These are phyloP conservation scores for Saccharomycopsis sp. DNA, from an alignment of 805 yeast genomes.

Conservation along the genomic window DNA sequence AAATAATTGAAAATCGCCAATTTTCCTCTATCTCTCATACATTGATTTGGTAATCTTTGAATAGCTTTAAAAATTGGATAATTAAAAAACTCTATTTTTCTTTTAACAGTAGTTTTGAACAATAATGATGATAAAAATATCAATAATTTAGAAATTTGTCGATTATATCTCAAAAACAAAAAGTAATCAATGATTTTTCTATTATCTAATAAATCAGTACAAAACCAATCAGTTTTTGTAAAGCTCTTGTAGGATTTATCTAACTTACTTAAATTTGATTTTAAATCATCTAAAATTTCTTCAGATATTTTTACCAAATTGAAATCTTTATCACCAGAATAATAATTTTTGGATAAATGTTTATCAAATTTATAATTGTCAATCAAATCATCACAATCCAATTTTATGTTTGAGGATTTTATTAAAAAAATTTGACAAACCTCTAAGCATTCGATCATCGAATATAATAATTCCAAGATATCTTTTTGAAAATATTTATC, in stretches of 20 bases:
- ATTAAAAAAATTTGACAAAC: too few relatives aligned
- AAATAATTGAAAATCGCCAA: conserved; percentile 32
- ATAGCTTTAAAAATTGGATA: conserved; percentile 33
- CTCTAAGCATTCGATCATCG: conserved; percentile 25
- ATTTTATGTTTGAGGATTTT: too few relatives aligned
- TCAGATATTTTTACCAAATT: too few relatives aligned
- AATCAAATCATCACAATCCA: too few relatives aligned
- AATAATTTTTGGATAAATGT: too few relatives aligned
- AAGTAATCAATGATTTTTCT: conserved; percentile 30
- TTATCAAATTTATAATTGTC: too few relatives aligned
- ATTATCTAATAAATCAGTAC: conserved; percentile 27
- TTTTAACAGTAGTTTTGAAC: conserved; percentile 1
- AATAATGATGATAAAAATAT: conserved; percentile 17
- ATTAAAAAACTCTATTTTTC: conserved; percentile 26
- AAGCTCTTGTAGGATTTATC: conserved; percentile 29
- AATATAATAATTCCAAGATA: conserved; percentile 20
- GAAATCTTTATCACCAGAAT: too few relatives aligned
- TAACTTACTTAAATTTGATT: too few relatives aligned
- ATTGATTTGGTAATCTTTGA: conserved; percentile 31
- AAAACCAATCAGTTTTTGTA: conserved; percentile 27
- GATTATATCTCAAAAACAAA: conserved; percentile 30
- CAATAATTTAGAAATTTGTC: conserved; percentile 31
- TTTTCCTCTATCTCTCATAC: conserved; percentile 37
- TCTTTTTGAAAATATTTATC: conserved; percentile 26
- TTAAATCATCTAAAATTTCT: too few relatives aligned